Evolutionary conservation across 139 green algal genomes (phyloP).

Genomic region (Mychonastes homosphaera): DNA sequence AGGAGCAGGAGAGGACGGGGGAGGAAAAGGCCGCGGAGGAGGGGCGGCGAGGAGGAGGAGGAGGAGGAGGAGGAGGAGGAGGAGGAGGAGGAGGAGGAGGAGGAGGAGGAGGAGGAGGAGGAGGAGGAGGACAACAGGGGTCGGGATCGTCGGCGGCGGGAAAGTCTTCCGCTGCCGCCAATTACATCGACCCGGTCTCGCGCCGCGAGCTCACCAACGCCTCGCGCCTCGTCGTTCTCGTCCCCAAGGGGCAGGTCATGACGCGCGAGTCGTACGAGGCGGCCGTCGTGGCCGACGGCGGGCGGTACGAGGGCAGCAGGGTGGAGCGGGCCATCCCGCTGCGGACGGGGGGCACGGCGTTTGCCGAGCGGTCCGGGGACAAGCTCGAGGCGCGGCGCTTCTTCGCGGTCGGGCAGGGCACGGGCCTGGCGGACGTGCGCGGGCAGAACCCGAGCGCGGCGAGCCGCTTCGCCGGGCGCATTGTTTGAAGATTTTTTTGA

Average conservation of each 20-base stretch:
- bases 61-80: no score
- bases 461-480: slow-evolving; percentile 48
- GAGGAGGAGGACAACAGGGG: no score
- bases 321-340: slow-evolving; percentile 66
- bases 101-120: no score
- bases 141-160: no score
- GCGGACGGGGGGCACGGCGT: slow-evolving; percentile 63
- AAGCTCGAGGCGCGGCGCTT: slow-evolving; percentile 27
- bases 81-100: no score
- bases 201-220: slow-evolving; percentile 76
- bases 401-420: slow-evolving; percentile 55
- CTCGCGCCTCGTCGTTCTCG: slow-evolving; percentile 65
- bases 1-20: no score
- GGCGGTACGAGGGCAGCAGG: slow-evolving; percentile 48
- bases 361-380: slow-evolving; percentile 58
- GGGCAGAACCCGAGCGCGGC: slow-evolving; percentile 50
- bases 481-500: no score
- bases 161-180: slow-evolving; percentile 14
- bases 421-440: slow-evolving; percentile 56
- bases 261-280: slow-evolving; percentile 64
- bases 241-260: slow-evolving; percentile 70
- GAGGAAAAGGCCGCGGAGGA: no score
- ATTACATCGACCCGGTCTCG: slow-evolving; percentile 80
- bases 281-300: slow-evolving; percentile 65
- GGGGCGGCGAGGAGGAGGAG: no score